Evolutionary conservation across 495 filamentous ascomycete species (phyloP).

Genomic region (Penicillium soppii): DNA sequence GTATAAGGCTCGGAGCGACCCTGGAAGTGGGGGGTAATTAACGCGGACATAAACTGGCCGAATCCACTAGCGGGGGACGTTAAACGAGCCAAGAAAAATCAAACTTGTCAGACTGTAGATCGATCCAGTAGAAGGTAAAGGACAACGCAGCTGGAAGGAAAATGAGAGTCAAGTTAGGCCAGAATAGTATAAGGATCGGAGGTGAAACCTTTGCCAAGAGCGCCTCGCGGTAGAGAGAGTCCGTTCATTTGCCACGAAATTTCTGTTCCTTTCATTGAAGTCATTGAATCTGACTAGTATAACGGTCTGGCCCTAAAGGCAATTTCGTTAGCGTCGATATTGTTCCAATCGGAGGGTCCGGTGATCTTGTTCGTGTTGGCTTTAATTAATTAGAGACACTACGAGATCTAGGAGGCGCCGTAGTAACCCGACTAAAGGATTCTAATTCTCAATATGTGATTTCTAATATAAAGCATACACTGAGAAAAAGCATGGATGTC

Average conservation of each 20-base stretch:
- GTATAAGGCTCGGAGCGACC: background rate
- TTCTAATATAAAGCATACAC: background rate
- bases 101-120: background rate
- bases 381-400: background rate
- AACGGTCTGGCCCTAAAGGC: background rate
- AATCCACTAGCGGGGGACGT: slow-evolving; percentile 1
- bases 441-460: background rate
- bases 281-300: background rate
- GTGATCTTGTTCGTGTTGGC: background rate
- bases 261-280: background rate
- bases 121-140: background rate
- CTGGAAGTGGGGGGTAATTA: background rate
- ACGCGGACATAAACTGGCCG: background rate
- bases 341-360: slow-evolving; percentile 1
- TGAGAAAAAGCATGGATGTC: no score
- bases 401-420: background rate
- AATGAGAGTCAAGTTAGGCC: background rate
- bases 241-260: slow-evolving; percentile 1
- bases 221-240: slow-evolving; percentile 4
- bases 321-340: background rate
- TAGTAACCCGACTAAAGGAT: background rate
- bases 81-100: slow-evolving; percentile 5
- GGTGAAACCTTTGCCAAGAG: slow-evolving; percentile 8
- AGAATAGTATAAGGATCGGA: background rate
- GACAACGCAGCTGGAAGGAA: background rate